A percentile compares a stretch with the other conserved stretches of the same genome.
Evolutionary conservation across 495 filamentous ascomycete genomes (phyloP).

Genomic region (Hypoxylon lienhwacheense): DNA sequence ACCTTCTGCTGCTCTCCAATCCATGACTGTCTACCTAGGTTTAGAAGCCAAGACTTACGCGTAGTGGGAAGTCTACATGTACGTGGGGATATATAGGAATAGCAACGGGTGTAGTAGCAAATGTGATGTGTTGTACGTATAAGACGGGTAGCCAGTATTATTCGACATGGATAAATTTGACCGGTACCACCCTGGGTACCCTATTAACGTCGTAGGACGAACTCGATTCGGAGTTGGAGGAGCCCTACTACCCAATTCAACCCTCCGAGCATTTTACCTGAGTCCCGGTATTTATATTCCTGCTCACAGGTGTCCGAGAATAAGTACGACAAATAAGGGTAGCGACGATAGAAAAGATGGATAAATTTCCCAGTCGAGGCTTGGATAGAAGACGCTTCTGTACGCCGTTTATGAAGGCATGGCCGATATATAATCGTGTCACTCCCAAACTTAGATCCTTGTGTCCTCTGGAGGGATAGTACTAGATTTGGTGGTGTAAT

Average conservation of each 20-base stretch:
- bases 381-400: constrained; percentile 14
- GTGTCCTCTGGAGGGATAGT: too few relatives aligned
- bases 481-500: too few relatives aligned
- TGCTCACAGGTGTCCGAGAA: too few relatives aligned
- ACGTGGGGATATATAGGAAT: background rate
- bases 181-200: constrained; percentile 4
- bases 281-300: too few relatives aligned
- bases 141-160: background rate
- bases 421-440: background rate
- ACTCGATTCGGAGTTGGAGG: constrained; percentile 9
- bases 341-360: background rate
- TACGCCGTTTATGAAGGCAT: constrained; percentile 2
- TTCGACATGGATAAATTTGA: constrained; percentile 29
- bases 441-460: background rate
- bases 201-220: constrained; percentile 14
- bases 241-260: background rate
- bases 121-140: background rate
- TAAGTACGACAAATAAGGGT: background rate
- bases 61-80: background rate
- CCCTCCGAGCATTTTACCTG: too few relatives aligned
- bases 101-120: constrained; percentile 3
- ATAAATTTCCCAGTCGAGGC: constrained; percentile 14
- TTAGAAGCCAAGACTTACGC: constrained; percentile 15
- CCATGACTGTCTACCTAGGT: background rate
- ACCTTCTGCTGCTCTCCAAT: background rate